A percentile compares a stretch with the other conserved stretches of the same genome.
Conservation (phyloP, 2,329 filamentous ascomycete genomes). For the Calonectria honghensis region DNA sequence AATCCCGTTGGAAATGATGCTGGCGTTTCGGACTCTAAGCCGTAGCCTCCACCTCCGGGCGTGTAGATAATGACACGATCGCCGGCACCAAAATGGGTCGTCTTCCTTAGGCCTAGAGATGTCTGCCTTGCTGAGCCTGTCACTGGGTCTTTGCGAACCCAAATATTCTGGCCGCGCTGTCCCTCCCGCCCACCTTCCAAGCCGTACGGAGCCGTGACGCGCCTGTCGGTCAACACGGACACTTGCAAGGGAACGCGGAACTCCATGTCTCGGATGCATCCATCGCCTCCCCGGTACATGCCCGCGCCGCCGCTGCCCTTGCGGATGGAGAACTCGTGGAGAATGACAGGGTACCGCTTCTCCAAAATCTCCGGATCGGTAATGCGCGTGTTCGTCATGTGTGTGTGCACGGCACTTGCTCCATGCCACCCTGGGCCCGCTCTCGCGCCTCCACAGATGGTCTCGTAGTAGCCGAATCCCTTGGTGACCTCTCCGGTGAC, state of each 20-base stretch:
- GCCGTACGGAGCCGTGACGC: constrained; percentile 86
- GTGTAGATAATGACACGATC: constrained; percentile 54
- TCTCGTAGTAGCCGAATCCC: constrained; percentile 62
- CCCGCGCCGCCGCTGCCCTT: constrained; percentile 73
- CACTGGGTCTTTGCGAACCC: constrained; percentile 67
- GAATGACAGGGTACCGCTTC: constrained; percentile 58
- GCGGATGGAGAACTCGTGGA: constrained; percentile 58
- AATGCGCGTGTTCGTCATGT: constrained; percentile 64
- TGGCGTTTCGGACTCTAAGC: constrained; percentile 15
- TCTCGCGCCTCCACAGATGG: constrained; percentile 59
- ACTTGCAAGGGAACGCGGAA: constrained; percentile 86
- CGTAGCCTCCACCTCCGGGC: constrained; percentile 55
- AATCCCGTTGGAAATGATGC: neutral
- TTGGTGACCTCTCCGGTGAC: constrained; percentile 51
- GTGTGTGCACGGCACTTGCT: constrained; percentile 56
- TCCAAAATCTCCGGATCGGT: constrained; percentile 61
- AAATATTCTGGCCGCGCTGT: constrained; percentile 80
- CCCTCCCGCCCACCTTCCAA: constrained; percentile 83
- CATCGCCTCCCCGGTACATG: constrained; percentile 82
- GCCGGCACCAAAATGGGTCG: constrained; percentile 47
- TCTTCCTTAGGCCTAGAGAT: constrained; percentile 48
- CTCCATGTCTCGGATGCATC: constrained; percentile 86
- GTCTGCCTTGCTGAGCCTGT: constrained; percentile 59
- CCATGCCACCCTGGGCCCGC: constrained; percentile 57
- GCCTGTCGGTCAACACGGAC: constrained; percentile 84